Base-by-base conservation (phyloP, 345 rosid species). In the Salix exigua region DNA sequence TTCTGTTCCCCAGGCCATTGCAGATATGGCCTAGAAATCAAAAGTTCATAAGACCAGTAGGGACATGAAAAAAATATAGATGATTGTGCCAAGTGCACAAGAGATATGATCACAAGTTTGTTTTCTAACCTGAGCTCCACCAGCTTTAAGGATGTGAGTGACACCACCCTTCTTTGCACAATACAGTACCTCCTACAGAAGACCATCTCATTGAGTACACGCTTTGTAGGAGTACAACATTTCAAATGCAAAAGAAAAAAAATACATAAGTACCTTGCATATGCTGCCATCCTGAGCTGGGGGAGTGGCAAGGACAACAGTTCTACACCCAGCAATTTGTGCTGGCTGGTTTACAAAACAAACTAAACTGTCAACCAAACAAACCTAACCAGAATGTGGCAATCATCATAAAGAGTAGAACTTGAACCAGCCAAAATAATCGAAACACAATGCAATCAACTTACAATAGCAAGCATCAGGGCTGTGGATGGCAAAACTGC, bases 1-100 rank as follows among this genome's bases (percentile, higher is more conserved):
- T 79, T 91, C 89, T 60, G 93, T 94, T 25, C 98, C 98, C 98
- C 98, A 94, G 65, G 96, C 97, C 98, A 94, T 91, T 62, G 97
- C 98, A 73, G 98, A 87, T 82, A 94, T 86, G 48, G 98, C 98
- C 98, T 94, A 85, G 70, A 82, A 40, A 74, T 64, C 1, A 48
- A 31, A 73, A 75, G 19, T 42, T 35, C 37, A 66, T 46, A 46
- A 46, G 50, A 69, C 50, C 58, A 37, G 30, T 35, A 13, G n/a
- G 30, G 38, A 23, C 37, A 74, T 38, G 19, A 66, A 65, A n/a
- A 50, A 48, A 28, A 78, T 26, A 35, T 26, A 60, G 38, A 12
- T 35, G 28, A 55, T 55, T 60, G 7, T 5, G 48, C 40, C 11
- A 48, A 65, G 26, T 23, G 23, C 33, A 40, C 44, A 73, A 30